These are phyloP conservation scores for Diaporthe eres DNA, from an alignment of 2,329 filamentous ascomycete genomes.

Conservation along the genomic window DNA sequence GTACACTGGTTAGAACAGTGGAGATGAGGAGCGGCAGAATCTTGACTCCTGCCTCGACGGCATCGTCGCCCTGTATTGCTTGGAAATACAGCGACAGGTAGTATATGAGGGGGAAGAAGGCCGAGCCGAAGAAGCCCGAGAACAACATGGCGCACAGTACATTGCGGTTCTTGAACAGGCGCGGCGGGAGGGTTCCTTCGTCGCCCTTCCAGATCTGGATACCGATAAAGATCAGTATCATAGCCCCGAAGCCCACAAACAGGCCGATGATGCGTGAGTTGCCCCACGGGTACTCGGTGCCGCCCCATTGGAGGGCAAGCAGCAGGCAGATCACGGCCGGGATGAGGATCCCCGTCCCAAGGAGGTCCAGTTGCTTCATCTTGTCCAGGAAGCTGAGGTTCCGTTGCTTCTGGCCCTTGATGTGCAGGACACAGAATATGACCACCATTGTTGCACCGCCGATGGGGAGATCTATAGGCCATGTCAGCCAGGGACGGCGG, in stretches of 20 bases:
- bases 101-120: slow-evolving; percentile 67
- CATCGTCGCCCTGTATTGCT: slow-evolving; percentile 65
- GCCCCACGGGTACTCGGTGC: slow-evolving; percentile 65
- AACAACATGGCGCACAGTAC: slow-evolving; percentile 57
- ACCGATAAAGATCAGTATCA: slow-evolving; percentile 62
- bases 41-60: slow-evolving; percentile 68
- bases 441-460: slow-evolving; percentile 63
- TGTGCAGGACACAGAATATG: slow-evolving; percentile 62
- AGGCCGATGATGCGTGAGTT: slow-evolving; percentile 64
- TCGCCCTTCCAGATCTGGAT: slow-evolving; percentile 63
- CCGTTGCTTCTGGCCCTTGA: slow-evolving; percentile 51
- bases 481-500: slow-evolving; percentile 4
- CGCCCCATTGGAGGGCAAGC: slow-evolving; percentile 71
- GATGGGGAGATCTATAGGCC: slow-evolving; percentile 54
- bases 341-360: slow-evolving; percentile 65
- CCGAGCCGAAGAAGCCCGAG: slow-evolving; percentile 63
- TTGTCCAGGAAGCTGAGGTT: slow-evolving; percentile 53
- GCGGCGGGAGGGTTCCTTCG: slow-evolving; percentile 63
- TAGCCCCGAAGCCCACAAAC: slow-evolving; percentile 62
- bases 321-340: slow-evolving; percentile 67
- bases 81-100: slow-evolving; percentile 70
- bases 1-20: slow-evolving; percentile 63
- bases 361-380: slow-evolving; percentile 62
- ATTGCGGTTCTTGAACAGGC: slow-evolving; percentile 62
- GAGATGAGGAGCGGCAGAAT: slow-evolving; percentile 67